Evolutionary conservation across 306 rosid genomes (phyloP), one percentile per base, ranked within the genome.

Genomic region (Pyrus communis): DNA sequence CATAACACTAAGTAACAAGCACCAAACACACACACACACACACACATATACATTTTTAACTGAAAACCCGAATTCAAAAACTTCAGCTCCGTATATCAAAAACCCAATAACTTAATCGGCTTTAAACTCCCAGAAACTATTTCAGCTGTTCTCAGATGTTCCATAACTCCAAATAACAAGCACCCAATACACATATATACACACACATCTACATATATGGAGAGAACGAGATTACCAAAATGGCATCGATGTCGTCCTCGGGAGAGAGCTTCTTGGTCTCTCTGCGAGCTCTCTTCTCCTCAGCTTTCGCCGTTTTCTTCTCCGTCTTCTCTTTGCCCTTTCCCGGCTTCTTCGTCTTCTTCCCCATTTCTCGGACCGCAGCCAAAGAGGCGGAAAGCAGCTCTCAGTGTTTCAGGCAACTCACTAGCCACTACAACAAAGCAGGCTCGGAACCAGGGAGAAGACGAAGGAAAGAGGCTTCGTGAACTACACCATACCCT

Each of bases 261-360:
- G 98, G 98, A 75, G 97, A 95, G 74, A 95, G 82, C 92, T 92
- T 95, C 84, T 95, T 95, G 71, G 87, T 79, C 33, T 92, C 96
- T 76, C 98, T 78, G 18, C 98, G 98, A 85, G 91, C 88, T 88
- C 67, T 86, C 81, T 95, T 95, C 58, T 90, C 97, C 9, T 90
- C 97, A 1, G 96, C 95, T 82, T 88, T 94, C 13, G 93, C 92
- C 3, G 97, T 90, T 83, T 90, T 95, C 80, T 35, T 87, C 89
- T 86, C 97, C 0, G 98, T 95, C 82, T 95, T 95, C 85, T 92
- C 98, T 82, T 92, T 95, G 66, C 98, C 98, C 84, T 90, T 95
- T 9, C 98, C 97, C 12, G 90, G 84, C 70, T 95, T 95, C 96
- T 95, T 95, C 76, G 92, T 81, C 74, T 95, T 95, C 91, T 95